phyloP scores from a whole-genome alignment of 257 asterid genomes.

The Salvia hispanica region DNA sequence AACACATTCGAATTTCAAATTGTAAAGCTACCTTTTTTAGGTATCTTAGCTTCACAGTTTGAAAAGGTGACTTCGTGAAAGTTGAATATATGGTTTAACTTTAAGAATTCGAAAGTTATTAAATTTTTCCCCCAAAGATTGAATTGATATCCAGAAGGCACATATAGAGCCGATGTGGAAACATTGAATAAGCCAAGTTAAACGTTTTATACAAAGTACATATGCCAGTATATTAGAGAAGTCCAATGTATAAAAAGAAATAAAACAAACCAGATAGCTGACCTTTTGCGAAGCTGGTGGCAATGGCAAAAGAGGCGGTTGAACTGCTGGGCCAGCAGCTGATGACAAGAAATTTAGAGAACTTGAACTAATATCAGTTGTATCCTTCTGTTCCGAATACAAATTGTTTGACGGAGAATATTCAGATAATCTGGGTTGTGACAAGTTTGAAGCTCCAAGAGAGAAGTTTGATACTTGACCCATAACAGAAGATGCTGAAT shows the following conservation, averaged over 20 bases:
- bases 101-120: background rate
- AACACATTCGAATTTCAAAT: slow-evolving; percentile 9
- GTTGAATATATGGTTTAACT: slow-evolving; percentile 1
- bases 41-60: slow-evolving; percentile 12
- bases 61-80: slow-evolving; percentile 9
- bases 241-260: background rate
- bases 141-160: slow-evolving; percentile 2
- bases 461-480: slow-evolving; percentile 45
- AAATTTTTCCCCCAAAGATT: background rate
- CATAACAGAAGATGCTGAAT: slow-evolving; percentile 42
- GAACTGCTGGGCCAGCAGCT: slow-evolving; percentile 42
- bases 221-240: background rate
- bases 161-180: background rate
- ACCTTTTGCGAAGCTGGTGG: slow-evolving; percentile 69
- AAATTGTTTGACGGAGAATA: slow-evolving; percentile 36
- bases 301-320: slow-evolving; percentile 61
- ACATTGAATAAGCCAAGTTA: background rate
- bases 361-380: slow-evolving; percentile 35
- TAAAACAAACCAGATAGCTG: slow-evolving; percentile 13
- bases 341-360: slow-evolving; percentile 40
- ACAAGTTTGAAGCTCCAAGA: slow-evolving; percentile 47
- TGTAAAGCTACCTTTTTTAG: background rate
- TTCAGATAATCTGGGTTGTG: slow-evolving; percentile 52
- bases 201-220: background rate
- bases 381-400: slow-evolving; percentile 45